phyloP scores from a whole-genome alignment of 2,329 filamentous ascomycete genomes.

The Alternaria hordeiaustralica region DNA sequence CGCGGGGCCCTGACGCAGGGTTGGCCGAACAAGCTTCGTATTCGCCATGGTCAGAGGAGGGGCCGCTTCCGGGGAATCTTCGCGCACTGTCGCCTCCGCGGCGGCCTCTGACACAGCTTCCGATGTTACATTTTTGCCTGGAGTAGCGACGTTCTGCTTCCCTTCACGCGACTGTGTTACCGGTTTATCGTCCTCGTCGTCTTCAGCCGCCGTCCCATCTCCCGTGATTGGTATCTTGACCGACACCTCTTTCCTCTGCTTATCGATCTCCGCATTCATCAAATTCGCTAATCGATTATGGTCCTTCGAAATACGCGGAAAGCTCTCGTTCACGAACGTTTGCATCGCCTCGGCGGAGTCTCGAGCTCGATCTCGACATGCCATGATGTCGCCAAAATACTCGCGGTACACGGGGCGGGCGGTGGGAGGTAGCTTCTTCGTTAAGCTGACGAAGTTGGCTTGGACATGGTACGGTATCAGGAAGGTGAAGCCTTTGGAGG shows the following conservation, averaged over 20 bases:
- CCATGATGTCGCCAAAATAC: background rate
- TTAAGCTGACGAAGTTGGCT: background rate
- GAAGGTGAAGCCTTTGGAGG: background rate
- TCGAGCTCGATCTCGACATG: background rate
- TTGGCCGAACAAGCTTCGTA: background rate
- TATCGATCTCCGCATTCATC: background rate
- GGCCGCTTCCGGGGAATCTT: background rate
- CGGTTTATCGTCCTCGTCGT: background rate
- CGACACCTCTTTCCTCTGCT: background rate
- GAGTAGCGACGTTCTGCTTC: accelerated
- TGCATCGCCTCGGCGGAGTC: background rate
- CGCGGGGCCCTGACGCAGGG: no score
- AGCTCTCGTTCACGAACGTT: background rate
- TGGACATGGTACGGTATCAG: background rate
- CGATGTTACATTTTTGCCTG: background rate
- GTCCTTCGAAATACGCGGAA: background rate
- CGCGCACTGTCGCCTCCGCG: no score
- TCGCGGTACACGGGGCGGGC: background rate
- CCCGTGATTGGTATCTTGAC: background rate
- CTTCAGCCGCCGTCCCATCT: background rate
- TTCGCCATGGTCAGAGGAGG: background rate
- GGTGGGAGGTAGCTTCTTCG: background rate
- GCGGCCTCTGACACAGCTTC: accelerated
- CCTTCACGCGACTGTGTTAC: background rate
- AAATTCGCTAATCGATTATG: background rate